Evolutionary conservation across 495 filamentous ascomycete species (phyloP), one percentile per base, ranked within the genome.

Genomic region (Chaetomidium leptoderma): DNA sequence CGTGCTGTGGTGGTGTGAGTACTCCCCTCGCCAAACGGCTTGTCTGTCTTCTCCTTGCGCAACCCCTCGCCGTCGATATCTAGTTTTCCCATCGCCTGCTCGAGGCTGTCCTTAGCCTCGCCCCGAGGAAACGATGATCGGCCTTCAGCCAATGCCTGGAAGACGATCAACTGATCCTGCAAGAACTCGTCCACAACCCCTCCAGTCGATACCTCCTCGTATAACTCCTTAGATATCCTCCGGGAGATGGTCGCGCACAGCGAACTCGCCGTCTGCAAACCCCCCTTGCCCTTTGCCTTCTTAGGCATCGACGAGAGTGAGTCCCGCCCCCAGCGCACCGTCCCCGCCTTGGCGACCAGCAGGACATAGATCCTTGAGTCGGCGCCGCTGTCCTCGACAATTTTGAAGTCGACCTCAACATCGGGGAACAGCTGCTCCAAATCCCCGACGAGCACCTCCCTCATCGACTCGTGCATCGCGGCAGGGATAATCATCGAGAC

Each of bases 81-180:
- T 27, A 62, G 42, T 19, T 54, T 49, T 32, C 35, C 60, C 64
- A 49, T 57, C 16, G 40, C 39, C 30, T 57, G 58, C 51, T 67
- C 42, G 11, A 62, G 66, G 43, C 45, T 45, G 57, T 63, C 57
- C 23, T 66, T 61, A 10, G 63, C 50, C 21, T 59, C 40, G 45
- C 46, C 29, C 17, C 67, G 57, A n/a, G 63, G 68, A 23, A 75
- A 76, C 16, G 63, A 70, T 39, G 79, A 80, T 23, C 59, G 67
- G 1, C 84, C 84, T 36, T 80, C 69, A 11, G 82, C 86, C 42
- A 96, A 72, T 27, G 86, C 86, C 66, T 95, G 89, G 63, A 92
- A 95, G 4, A 93, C 77, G 2, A 92, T 82, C 48, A 95, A 63
- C 63, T 95, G 91, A 70, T 95, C 91, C 67, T 88, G 81, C 66